Percentiles rank a stretch among this genome's conserved stretches.
phyloP scores from a whole-genome alignment of 2,329 filamentous ascomycete genomes.

The Trichoderma koningiopsis region DNA sequence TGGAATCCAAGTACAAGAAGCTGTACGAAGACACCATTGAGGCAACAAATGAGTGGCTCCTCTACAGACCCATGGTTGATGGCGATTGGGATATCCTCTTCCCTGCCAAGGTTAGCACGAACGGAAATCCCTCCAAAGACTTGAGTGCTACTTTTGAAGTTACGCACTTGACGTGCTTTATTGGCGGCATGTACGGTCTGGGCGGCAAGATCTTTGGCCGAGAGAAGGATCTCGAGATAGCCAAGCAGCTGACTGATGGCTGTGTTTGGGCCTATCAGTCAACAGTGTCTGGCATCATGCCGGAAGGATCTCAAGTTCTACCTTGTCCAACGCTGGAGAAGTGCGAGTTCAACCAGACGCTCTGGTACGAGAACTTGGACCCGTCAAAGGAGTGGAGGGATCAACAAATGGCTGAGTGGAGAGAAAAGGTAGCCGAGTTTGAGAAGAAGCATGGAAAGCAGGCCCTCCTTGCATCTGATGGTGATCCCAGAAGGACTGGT shows the following conservation, averaged over 20 bases:
- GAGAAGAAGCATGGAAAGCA: constrained; percentile 29
- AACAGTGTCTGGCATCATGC: constrained; percentile 65
- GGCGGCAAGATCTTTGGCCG: constrained; percentile 63
- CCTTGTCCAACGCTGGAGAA: constrained; percentile 51
- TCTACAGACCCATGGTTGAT: constrained; percentile 76
- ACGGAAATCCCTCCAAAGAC: constrained; percentile 45
- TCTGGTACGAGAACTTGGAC: constrained; percentile 54
- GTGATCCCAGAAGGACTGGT: constrained; percentile 3
- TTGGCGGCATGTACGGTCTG: constrained; percentile 70
- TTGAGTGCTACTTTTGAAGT: constrained; percentile 59
- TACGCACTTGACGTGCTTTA: constrained; percentile 67
- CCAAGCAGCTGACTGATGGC: constrained; percentile 64
- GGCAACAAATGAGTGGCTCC: constrained; percentile 69
- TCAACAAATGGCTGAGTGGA: constrained; percentile 48
- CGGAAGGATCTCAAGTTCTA: constrained; percentile 51
- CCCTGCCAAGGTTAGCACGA: constrained; percentile 62
- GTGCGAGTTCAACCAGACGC: constrained; percentile 56
- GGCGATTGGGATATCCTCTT: constrained; percentile 72
- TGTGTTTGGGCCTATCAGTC: constrained; percentile 70
- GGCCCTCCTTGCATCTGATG: neutral
- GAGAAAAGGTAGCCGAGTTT: constrained; percentile 43
- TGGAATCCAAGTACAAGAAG: constrained; percentile 68
- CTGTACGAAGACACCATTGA: constrained; percentile 72
- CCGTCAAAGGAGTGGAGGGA: constrained; percentile 48
- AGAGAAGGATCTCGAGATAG: constrained; percentile 63